Evolutionary conservation across 352 stramenopile species (phyloP).

Genomic region (Elongisporangium prolatum): DNA sequence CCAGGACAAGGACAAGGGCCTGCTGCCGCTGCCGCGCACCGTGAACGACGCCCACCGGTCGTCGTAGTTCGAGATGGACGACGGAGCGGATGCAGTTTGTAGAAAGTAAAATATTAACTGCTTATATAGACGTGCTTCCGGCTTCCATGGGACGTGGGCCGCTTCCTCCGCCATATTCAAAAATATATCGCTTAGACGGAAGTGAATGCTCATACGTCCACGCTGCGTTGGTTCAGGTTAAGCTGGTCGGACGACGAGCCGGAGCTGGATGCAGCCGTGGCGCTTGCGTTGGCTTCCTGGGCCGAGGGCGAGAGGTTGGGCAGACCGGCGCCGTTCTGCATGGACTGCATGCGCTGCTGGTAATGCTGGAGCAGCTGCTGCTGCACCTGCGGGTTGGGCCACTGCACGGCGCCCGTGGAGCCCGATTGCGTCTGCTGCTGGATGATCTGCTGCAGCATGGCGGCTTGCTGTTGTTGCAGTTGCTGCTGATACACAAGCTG

Average conservation of each 20-base stretch:
- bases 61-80: conserved; percentile 1
- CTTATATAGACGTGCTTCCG: conserved; percentile 15
- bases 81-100: neutral
- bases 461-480: conserved; percentile 82
- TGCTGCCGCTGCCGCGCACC: conserved; percentile 42
- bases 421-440: conserved; percentile 75
- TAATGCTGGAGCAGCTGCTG: conserved; percentile 89
- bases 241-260: conserved; percentile 51
- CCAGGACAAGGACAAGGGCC: conserved; percentile 38
- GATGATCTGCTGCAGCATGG: conserved; percentile 85
- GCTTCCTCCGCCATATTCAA: conserved; percentile 1
- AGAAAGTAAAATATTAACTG: conserved; percentile 16
- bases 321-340: conserved; percentile 44
- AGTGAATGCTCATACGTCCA: conserved; percentile 52
- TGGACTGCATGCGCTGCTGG: conserved; percentile 73
- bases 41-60: conserved; percentile 25
- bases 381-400: conserved; percentile 78
- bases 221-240: conserved; percentile 67
- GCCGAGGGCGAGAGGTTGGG: conserved; percentile 36
- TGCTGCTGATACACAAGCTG: conserved; percentile 86
- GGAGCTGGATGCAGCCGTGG: conserved; percentile 8
- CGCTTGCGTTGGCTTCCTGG: conserved; percentile 19
- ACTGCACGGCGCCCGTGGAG: conserved; percentile 41
- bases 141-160: neutral
- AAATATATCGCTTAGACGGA: conserved; percentile 9